phyloP scores from a whole-genome alignment of 2,329 filamentous ascomycete genomes.

The Phialemonium atrogriseum region DNA sequence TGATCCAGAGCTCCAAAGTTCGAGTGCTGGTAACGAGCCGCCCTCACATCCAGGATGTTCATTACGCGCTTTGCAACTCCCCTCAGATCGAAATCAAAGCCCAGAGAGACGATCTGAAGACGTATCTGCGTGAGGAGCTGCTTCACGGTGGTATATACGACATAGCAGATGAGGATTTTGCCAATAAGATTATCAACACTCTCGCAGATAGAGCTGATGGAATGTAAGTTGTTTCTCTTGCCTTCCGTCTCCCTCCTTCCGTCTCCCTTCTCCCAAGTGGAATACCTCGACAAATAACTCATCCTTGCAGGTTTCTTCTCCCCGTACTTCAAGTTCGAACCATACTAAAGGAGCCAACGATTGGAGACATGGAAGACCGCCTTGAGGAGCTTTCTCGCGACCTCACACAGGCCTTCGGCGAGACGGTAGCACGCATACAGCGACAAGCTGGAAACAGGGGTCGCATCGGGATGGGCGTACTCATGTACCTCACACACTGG shows the following conservation, averaged over 20 bases:
- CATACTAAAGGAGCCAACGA: constrained; percentile 19
- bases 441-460: constrained; percentile 13
- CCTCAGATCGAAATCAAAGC: neutral
- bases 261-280: too few species aligned
- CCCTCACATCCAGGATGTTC: constrained; percentile 1
- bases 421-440: constrained; percentile 18
- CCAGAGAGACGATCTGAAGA: constrained; percentile 12
- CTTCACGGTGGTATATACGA: constrained; percentile 11
- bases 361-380: constrained; percentile 18
- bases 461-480: constrained; percentile 14
- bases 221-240: constrained; percentile 15
- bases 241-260: too few species aligned
- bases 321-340: constrained; percentile 20
- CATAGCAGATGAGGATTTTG: constrained; percentile 15
- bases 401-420: constrained; percentile 17
- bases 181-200: constrained; percentile 13
- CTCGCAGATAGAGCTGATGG: constrained; percentile 16
- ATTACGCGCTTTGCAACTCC: neutral
- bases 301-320: constrained; percentile 15
- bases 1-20: constrained; percentile 8
- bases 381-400: constrained; percentile 15
- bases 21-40: constrained; percentile 1
- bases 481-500: constrained; percentile 22
- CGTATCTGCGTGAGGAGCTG: constrained; percentile 13
- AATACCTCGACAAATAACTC: too few species aligned